Base-by-base conservation (phyloP, 2,329 filamentous ascomycete genomes). In the Hymenoscyphus infarciens region DNA sequence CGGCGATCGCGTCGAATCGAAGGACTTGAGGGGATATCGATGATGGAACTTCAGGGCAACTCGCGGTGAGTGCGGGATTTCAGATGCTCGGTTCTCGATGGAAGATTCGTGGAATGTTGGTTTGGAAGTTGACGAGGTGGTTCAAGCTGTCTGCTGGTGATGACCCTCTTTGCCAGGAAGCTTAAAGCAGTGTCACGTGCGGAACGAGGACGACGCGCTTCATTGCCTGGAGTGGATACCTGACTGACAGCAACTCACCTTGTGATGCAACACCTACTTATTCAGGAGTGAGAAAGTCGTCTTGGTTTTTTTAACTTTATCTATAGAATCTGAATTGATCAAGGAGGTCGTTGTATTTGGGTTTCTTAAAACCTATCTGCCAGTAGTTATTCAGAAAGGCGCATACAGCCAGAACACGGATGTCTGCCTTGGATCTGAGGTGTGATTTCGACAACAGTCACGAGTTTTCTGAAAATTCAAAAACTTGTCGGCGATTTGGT, bases 1-100 rank as follows among this genome's bases (percentile, higher is more conserved):
- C 64, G 62, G 56, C 53, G 65, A 66, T 66, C 69, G 71, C 69
- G 71, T 69, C 58, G 62, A 65, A 49, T 42, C 19, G 56, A 31
- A 45, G 64, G 10, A 61, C 22, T 59, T 39, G 33, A 33, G 11
- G 45, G 56, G 33, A 60, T 16, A 55, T 39, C n/a, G 25, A 25
- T 27, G 27, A 27, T 39, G 31, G 54, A 27, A 54, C 7, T 16
- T 56, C 16, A 57, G 33, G 62, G 52, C n/a, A 27, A 53, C 59
- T 63, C 56, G 45, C 29, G 60, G 57, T 49, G 62, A 64, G 55
- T 58, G 38, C 16, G 16, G n/a, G 27, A 25, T 15, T 45, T 42
- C 19, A 5, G 29, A 16, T n/a, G 16, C 15, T 54, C 25, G 42
- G 15, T n/a, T 49, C 56, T 53, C 22, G 55, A 45, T 57, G 49